These are phyloP conservation scores for Singerocomus inundabilis DNA, from an alignment of 1,284 basidiomycete species.

Conservation along the genomic window DNA sequence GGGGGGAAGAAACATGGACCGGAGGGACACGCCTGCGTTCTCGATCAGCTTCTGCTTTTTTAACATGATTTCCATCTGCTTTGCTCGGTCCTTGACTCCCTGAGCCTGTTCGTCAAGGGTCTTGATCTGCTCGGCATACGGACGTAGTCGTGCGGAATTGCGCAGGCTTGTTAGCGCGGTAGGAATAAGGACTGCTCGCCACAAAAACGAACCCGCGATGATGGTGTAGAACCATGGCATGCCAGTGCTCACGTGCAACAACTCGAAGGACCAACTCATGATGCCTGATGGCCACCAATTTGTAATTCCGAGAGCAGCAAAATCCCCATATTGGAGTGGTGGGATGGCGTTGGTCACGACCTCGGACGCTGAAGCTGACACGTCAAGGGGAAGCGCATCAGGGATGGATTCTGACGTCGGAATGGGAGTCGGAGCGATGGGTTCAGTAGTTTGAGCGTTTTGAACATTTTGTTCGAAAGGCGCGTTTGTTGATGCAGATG, in stretches of 20 bases:
- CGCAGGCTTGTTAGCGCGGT: constrained; percentile 65
- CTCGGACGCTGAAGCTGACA: constrained; percentile 11
- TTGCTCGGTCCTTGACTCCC: constrained; percentile 37
- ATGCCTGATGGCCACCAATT: constrained; percentile 59
- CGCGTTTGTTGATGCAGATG: not conserved
- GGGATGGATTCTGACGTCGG: constrained; percentile 5
- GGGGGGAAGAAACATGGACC: constrained; percentile 57
- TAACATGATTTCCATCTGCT: constrained; percentile 53
- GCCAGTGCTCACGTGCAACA: constrained; percentile 70
- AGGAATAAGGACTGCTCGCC: constrained; percentile 72
- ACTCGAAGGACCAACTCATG: constrained; percentile 67
- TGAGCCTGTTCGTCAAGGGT: constrained; percentile 51
- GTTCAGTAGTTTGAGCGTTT: not conserved
- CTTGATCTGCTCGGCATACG: constrained; percentile 59
- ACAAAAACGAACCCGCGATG: constrained; percentile 64
- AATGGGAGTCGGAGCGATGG: not conserved
- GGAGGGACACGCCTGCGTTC: constrained; percentile 68
- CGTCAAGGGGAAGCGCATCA: constrained; percentile 7
- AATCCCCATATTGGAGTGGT: constrained; percentile 74
- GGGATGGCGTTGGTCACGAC: constrained; percentile 33
- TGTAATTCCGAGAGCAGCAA: constrained; percentile 73
- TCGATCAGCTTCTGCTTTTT: constrained; percentile 65
- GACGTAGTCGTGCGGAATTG: constrained; percentile 70
- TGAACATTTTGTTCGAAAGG: not conserved
- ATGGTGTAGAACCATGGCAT: constrained; percentile 89